Conservation (phyloP, 2,329 filamentous ascomycete genomes). For the Cladosporium sp. region DNA sequence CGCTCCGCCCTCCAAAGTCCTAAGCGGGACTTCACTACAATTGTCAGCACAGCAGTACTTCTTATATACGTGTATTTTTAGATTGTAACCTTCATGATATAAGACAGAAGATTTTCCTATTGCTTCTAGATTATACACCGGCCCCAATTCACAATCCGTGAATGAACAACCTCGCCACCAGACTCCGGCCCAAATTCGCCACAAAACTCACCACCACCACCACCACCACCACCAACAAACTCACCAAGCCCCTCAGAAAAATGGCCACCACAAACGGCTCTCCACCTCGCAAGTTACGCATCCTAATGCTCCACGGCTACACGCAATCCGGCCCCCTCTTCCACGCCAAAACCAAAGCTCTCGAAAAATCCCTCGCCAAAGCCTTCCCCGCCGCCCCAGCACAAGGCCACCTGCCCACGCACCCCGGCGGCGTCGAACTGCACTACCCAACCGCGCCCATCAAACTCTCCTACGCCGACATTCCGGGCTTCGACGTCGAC, state of each 20-base stretch:
- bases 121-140: not conserved
- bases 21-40: too few species aligned
- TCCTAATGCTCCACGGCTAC: constrained; percentile 62
- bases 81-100: too few species aligned
- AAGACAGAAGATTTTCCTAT: too few species aligned
- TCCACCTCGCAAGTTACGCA: constrained; percentile 32
- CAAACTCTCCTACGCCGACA: constrained; percentile 39
- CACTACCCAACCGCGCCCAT: constrained; percentile 45
- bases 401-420: constrained; percentile 33
- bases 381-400: constrained; percentile 59
- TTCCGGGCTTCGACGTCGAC: constrained; percentile 55
- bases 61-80: too few species aligned
- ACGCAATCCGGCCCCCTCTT: constrained; percentile 86
- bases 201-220: not conserved
- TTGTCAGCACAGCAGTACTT: too few species aligned
- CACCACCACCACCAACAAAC: not conserved
- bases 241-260: not conserved
- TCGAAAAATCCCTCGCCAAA: constrained; percentile 77
- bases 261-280: constrained; percentile 9
- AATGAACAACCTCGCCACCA: not conserved
- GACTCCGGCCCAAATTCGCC: constrained; percentile 3
- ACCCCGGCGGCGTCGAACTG: constrained; percentile 39
- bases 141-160: too few species aligned
- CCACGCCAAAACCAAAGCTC: constrained; percentile 79
- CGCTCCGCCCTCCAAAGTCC: too few species aligned